Conservation (phyloP, 2,329 filamentous ascomycete genomes). For the Sphaerulina populicola region DNA sequence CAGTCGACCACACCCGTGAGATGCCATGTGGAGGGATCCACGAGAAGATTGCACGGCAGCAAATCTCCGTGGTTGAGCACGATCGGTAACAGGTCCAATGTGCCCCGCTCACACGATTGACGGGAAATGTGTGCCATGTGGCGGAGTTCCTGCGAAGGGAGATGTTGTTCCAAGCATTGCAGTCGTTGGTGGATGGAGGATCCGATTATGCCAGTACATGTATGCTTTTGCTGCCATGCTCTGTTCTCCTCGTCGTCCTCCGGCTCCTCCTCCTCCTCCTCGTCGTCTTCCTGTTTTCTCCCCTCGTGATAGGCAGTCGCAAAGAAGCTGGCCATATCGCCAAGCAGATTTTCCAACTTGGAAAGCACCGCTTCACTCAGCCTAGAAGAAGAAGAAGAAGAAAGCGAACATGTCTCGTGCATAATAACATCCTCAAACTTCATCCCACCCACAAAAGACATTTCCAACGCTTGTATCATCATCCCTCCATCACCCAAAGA, state of each 20-base stretch:
- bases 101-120: slow-evolving; percentile 11
- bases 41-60: slow-evolving; percentile 50
- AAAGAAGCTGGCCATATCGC: slow-evolving; percentile 14
- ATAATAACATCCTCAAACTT: not conserved
- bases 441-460: slow-evolving; percentile 7
- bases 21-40: slow-evolving; percentile 38
- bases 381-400: not conserved
- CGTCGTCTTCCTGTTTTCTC: not conserved
- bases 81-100: slow-evolving; percentile 40
- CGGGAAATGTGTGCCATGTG: not conserved
- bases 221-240: not conserved
- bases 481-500: not conserved
- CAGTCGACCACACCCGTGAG: slow-evolving; percentile 54
- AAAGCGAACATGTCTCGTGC: not conserved
- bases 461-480: slow-evolving; percentile 12
- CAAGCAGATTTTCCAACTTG: slow-evolving; percentile 5
- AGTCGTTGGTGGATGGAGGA: slow-evolving; percentile 7
- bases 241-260: not conserved
- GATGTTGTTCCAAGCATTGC: slow-evolving; percentile 1
- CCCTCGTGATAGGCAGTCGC: slow-evolving; percentile 6
- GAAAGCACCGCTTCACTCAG: not conserved
- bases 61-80: slow-evolving; percentile 56
- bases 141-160: slow-evolving; percentile 5
- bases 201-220: slow-evolving; percentile 6
- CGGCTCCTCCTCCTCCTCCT: not conserved